phyloP scores from a whole-genome alignment of 2,329 filamentous ascomycete genomes.

The Epicoccum nigrum region DNA sequence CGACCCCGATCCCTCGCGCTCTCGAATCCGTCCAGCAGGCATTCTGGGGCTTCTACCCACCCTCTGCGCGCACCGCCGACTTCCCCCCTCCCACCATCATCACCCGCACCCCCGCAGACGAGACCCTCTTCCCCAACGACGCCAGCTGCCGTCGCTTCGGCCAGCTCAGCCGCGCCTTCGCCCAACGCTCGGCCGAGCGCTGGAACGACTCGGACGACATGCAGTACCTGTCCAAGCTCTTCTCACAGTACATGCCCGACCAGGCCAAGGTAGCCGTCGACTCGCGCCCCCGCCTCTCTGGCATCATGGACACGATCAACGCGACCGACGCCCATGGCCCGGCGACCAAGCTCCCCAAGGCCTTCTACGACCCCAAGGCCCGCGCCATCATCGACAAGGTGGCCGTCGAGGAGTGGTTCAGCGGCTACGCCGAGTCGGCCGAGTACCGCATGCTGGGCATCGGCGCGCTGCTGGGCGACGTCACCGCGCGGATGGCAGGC shows the following conservation, averaged over 20 bases:
- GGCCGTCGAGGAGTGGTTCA: constrained; percentile 89
- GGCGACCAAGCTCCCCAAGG: constrained; percentile 75
- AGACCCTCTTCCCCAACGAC: constrained; percentile 59
- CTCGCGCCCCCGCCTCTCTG: constrained; percentile 79
- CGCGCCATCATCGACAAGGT: constrained; percentile 73
- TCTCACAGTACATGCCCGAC: constrained; percentile 85
- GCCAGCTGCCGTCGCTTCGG: constrained; percentile 56
- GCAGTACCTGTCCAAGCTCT: constrained; percentile 76
- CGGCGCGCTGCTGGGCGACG: constrained; percentile 80
- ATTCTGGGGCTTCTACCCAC: constrained; percentile 57
- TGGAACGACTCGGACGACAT: constrained; percentile 74
- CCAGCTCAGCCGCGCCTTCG: constrained; percentile 56
- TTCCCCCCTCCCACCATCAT: constrained; percentile 54
- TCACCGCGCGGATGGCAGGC: constrained; percentile 63
- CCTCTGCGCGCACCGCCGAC: constrained; percentile 48
- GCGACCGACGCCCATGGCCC: constrained; percentile 84
- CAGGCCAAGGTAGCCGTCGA: constrained; percentile 76
- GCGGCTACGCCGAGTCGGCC: constrained; percentile 79
- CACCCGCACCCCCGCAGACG: constrained; percentile 53
- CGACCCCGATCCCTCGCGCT: constrained; percentile 58
- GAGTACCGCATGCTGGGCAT: constrained; percentile 93
- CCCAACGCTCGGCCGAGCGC: constrained; percentile 53
- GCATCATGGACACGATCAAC: constrained; percentile 94
- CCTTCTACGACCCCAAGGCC: constrained; percentile 83
- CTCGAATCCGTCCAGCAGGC: constrained; percentile 59